phyloP scores from a whole-genome alignment of 78 protist species.

The Speleostelium caveatum region DNA sequence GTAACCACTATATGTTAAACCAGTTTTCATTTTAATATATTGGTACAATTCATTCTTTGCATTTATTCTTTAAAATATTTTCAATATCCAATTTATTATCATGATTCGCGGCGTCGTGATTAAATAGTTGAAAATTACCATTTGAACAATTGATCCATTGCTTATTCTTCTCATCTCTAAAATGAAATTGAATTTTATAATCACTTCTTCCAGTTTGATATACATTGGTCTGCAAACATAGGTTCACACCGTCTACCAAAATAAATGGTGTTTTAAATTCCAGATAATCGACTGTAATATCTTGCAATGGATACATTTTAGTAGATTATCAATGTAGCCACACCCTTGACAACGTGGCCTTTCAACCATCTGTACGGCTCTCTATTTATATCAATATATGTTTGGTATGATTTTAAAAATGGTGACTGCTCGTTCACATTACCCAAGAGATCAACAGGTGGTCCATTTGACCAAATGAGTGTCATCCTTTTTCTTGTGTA shows the following conservation, averaged over 20 bases:
- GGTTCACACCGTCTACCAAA: neutral
- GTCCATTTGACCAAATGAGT: too few species aligned
- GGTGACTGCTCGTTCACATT: neutral
- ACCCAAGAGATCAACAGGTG: too few species aligned
- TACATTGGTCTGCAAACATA: neutral
- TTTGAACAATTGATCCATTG: neutral
- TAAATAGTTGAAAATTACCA: neutral
- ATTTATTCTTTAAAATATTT: neutral
- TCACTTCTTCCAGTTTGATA: neutral
- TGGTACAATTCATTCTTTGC: neutral
- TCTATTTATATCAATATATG: constrained; percentile 2
- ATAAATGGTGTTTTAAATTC: constrained; percentile 14
- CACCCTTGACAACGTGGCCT: constrained; percentile 47
- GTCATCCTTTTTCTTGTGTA: constrained; percentile 11
- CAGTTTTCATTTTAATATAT: neutral
- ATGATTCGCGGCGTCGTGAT: neutral
- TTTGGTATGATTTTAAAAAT: constrained; percentile 1
- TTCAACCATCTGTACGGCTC: constrained; percentile 3
- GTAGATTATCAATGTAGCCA: constrained; percentile 29
- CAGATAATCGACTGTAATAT: neutral
- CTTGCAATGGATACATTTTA: neutral
- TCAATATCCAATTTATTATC: neutral
- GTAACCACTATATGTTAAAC: neutral
- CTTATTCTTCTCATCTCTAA: neutral
- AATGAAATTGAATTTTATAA: constrained; percentile 10